A percentile compares a stretch with the other conserved stretches of the same genome.
phyloP scores from a whole-genome alignment of 2,329 filamentous ascomycete genomes.

The Penicillium sp. region DNA sequence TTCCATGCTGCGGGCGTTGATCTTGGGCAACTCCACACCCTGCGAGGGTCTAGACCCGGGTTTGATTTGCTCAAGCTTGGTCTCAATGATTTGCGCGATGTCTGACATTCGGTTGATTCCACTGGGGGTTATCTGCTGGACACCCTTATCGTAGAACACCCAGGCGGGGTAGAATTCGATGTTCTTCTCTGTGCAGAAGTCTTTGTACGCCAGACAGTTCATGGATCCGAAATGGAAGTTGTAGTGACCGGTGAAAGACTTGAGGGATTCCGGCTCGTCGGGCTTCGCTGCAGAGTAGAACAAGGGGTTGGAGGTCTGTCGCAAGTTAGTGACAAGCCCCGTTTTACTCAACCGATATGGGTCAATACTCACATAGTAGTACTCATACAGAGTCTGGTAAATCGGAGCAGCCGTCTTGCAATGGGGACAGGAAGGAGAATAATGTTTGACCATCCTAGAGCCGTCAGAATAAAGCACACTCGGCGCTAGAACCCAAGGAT shows the following conservation, averaged over 20 bases:
- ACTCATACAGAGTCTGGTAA: slow-evolving; percentile 93
- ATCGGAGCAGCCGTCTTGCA: slow-evolving; percentile 79
- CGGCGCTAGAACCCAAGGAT: neutral
- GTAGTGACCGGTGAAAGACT: slow-evolving; percentile 79
- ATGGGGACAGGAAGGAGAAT: slow-evolving; percentile 62
- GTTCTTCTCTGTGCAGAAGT: slow-evolving; percentile 70
- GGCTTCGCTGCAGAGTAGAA: slow-evolving; percentile 53
- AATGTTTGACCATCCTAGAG: slow-evolving; percentile 55
- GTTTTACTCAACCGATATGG: slow-evolving; percentile 5
- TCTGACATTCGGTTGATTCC: slow-evolving; percentile 69
- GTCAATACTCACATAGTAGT: slow-evolving; percentile 61
- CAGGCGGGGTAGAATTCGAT: slow-evolving; percentile 76
- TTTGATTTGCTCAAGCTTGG: slow-evolving; percentile 72
- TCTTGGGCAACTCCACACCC: slow-evolving; percentile 68
- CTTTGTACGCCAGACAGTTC: slow-evolving; percentile 81
- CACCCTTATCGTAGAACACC: slow-evolving; percentile 76
- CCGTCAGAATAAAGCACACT: slow-evolving; percentile 17
- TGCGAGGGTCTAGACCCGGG: slow-evolving; percentile 76
- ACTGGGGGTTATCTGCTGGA: slow-evolving; percentile 62
- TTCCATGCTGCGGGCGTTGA: slow-evolving; percentile 61
- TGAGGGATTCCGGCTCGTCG: slow-evolving; percentile 55
- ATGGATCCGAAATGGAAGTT: slow-evolving; percentile 84
- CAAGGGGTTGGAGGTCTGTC: slow-evolving; percentile 74
- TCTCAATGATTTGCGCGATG: slow-evolving; percentile 73
- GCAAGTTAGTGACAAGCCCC: slow-evolving; percentile 22